These are phyloP conservation scores for Aureobasidium sp. DNA, from an alignment of 2,329 filamentous ascomycete genomes.

Conservation along the genomic window DNA sequence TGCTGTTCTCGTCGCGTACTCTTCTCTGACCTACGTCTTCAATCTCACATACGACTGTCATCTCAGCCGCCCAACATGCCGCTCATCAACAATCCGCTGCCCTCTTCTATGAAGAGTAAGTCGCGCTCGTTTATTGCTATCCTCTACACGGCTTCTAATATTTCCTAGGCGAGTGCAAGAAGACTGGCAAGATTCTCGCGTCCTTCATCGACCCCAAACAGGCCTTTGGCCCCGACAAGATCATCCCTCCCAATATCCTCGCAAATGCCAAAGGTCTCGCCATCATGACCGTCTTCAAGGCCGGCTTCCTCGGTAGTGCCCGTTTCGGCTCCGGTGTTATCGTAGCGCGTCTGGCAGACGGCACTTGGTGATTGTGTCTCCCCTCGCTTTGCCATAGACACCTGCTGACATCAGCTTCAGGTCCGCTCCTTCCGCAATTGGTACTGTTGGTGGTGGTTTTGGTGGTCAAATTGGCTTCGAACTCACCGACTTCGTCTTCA, in stretches of 20 bases:
- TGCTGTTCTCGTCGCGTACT: not conserved
- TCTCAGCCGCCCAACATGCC: conserved; percentile 31
- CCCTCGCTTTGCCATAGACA: not conserved
- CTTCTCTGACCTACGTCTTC: not conserved
- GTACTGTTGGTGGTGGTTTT: conserved; percentile 73
- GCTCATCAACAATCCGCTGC: conserved; percentile 49
- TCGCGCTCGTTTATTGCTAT: conserved; percentile 17
- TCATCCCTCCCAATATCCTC: conserved; percentile 86
- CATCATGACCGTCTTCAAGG: conserved; percentile 79
- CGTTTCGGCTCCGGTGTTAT: conserved; percentile 78
- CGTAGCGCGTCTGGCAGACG: conserved; percentile 69
- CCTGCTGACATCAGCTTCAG: conserved; percentile 15
- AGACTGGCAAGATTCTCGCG: conserved; percentile 89
- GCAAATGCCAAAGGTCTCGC: conserved; percentile 88
- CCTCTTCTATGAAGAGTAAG: conserved; percentile 47
- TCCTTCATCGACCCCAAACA: conserved; percentile 93
- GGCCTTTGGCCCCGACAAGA: conserved; percentile 90
- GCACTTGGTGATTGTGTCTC: conserved; percentile 49
- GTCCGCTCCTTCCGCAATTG: conserved; percentile 73
- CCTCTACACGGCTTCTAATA: not conserved
- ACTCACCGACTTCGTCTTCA: conserved; percentile 93
- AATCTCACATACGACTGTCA: not conserved
- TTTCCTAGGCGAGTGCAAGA: conserved; percentile 82
- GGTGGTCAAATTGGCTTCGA: conserved; percentile 84
- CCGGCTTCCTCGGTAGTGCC: conserved; percentile 75